phyloP scores from a whole-genome alignment of 345 rosid genomes.

The Gossypium turneri region DNA sequence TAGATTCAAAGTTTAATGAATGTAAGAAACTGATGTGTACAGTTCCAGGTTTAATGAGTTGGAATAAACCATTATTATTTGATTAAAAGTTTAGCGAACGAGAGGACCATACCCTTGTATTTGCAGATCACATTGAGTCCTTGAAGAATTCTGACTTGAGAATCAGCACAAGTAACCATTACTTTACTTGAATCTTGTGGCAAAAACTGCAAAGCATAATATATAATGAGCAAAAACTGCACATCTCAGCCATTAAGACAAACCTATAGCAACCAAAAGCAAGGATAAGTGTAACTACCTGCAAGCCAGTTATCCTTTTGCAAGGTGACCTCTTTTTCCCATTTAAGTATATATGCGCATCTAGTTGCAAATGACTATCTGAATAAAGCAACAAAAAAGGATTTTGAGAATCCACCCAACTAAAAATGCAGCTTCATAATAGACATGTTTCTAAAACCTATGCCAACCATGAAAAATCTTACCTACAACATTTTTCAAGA shows the following conservation, averaged over 20 bases:
- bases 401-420: background rate
- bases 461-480: background rate
- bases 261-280: background rate
- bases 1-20: background rate
- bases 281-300: constrained; percentile 40
- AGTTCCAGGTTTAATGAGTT: constrained; percentile 5
- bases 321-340: constrained; percentile 67
- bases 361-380: constrained; percentile 75
- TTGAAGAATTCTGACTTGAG: constrained; percentile 78
- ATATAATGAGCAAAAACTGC: constrained; percentile 7
- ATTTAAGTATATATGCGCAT: constrained; percentile 56
- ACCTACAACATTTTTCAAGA: background rate
- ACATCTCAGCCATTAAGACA: background rate
- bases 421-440: background rate
- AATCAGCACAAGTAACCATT: constrained; percentile 86
- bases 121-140: constrained; percentile 65
- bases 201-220: constrained; percentile 44
- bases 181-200: constrained; percentile 66
- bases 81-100: background rate
- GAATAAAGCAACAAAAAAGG: constrained; percentile 27
- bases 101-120: constrained; percentile 53
- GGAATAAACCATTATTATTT: constrained; percentile 1
- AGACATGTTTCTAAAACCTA: constrained; percentile 1
- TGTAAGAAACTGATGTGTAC: constrained; percentile 3
- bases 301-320: constrained; percentile 74